Evolutionary conservation across 768 basidiomycete genomes (phyloP).

Genomic region (Exsudoporus frostii): DNA sequence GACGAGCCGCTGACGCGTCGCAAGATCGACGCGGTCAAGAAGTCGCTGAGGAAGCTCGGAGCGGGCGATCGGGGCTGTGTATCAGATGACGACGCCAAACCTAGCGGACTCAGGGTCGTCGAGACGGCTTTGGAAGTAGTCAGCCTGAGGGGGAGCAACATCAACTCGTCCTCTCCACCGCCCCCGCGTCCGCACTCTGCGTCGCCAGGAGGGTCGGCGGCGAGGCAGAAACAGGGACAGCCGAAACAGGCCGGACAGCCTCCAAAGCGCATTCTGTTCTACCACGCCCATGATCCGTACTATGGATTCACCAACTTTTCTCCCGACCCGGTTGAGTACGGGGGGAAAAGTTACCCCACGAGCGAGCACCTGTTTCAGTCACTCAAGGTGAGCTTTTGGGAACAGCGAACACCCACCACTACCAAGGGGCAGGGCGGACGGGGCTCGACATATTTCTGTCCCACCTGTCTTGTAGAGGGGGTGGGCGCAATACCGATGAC

Average conservation of each 20-base stretch:
- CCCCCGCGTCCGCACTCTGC: conserved; percentile 23
- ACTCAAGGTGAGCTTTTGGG: conserved; percentile 33
- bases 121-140: conserved; percentile 27
- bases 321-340: conserved; percentile 38
- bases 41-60: conserved; percentile 22
- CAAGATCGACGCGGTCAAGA: conserved; percentile 31
- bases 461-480: conserved; percentile 1
- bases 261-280: conserved; percentile 31
- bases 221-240: conserved; percentile 8
- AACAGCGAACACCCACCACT: not conserved
- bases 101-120: conserved; percentile 23
- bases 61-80: conserved; percentile 28
- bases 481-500: conserved; percentile 12
- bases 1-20: conserved; percentile 25
- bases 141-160: conserved; percentile 4
- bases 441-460: not conserved
- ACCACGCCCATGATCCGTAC: conserved; percentile 30
- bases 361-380: conserved; percentile 49
- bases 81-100: conserved; percentile 26
- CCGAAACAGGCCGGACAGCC: not conserved
- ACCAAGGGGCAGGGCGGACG: not conserved
- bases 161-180: conserved; percentile 5
- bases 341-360: conserved; percentile 40
- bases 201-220: conserved; percentile 12
- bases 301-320: conserved; percentile 47